Conservation (phyloP, 169 alveolate species). For the Plasmodium sp. region DNA sequence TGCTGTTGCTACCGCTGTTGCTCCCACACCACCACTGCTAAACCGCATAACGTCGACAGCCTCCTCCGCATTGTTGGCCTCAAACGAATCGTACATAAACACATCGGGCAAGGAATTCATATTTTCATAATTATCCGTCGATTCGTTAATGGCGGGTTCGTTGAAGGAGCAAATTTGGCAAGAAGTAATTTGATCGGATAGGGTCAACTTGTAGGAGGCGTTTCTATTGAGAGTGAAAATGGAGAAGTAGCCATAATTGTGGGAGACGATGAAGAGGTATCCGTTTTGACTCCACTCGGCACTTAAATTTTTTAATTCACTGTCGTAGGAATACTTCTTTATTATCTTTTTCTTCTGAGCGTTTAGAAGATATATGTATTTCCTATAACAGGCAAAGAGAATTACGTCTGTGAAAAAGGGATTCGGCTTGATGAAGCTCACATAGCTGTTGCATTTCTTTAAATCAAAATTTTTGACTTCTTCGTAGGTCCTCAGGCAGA, state of each 20-base stretch:
- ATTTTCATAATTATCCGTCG: constrained; percentile 15
- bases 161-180: constrained; percentile 18
- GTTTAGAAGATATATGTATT: constrained; percentile 59
- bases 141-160: constrained; percentile 13
- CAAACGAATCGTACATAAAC: constrained; percentile 10
- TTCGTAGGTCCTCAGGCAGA: constrained; percentile 28
- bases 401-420: constrained; percentile 46
- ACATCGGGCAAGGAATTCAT: constrained; percentile 11
- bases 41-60: not conserved
- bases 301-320: constrained; percentile 47
- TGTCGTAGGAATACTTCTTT: constrained; percentile 71
- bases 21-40: not conserved
- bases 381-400: constrained; percentile 38
- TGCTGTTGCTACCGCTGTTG: not conserved
- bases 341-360: constrained; percentile 48
- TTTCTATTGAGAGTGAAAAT: constrained; percentile 38
- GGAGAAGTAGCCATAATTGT: constrained; percentile 72
- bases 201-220: constrained; percentile 40
- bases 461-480: constrained; percentile 51
- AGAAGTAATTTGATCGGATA: constrained; percentile 58
- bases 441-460: constrained; percentile 69
- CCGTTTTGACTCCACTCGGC: constrained; percentile 69
- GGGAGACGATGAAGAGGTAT: constrained; percentile 35
- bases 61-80: not conserved
- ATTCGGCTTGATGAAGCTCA: constrained; percentile 62